Percentiles rank a stretch among this genome's conserved stretches.
Conservation (phyloP, 108 stramenopile species). For the Mediolabrus comicus region DNA sequence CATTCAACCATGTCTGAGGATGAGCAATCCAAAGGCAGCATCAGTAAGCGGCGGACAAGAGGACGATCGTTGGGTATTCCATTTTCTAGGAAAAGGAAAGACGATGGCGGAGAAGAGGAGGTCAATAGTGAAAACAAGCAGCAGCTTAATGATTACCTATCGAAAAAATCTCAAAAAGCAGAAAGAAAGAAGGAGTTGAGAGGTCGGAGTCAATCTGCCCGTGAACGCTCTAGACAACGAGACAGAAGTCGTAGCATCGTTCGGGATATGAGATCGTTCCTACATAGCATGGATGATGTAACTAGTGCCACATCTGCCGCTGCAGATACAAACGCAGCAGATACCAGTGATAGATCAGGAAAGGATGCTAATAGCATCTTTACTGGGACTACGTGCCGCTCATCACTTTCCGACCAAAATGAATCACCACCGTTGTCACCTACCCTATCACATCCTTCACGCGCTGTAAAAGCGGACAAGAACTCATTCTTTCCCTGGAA, state of each 20-base stretch:
- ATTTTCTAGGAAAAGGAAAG: background rate
- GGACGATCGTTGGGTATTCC: background rate
- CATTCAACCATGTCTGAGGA: background rate
- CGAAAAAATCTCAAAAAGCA: background rate
- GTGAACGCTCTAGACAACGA: background rate
- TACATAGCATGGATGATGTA: background rate
- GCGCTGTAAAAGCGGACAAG: background rate
- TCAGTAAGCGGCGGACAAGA: background rate
- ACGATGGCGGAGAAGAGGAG: background rate
- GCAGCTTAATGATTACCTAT: background rate
- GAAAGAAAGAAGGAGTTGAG: background rate
- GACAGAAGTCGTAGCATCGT: background rate
- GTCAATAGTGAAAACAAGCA: background rate
- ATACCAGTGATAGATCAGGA: background rate
- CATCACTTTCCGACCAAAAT: background rate
- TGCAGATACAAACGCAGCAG: background rate
- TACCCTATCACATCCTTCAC: background rate
- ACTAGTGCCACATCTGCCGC: background rate
- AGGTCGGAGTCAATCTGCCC: background rate
- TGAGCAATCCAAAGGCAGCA: background rate
- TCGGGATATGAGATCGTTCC: background rate
- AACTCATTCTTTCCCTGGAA: background rate
- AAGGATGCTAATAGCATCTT: background rate
- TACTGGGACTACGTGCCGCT: background rate
- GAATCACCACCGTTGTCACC: background rate